Percentiles rank a stretch among this genome's conserved stretches.
Conservation (phyloP, 2,329 filamentous ascomycete genomes). For the Ophiostoma sp. region DNA sequence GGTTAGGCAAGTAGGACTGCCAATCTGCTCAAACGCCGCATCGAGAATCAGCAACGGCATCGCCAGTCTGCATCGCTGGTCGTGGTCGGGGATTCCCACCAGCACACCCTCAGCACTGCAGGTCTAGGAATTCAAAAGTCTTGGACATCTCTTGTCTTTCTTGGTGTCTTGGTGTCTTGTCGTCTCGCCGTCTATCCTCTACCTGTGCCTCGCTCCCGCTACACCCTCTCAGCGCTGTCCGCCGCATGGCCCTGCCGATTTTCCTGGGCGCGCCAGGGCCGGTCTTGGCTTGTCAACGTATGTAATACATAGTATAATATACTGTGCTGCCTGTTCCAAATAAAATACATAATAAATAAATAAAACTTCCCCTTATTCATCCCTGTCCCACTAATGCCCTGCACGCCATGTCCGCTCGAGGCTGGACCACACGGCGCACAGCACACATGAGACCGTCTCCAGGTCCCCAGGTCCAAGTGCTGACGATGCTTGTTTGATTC, state of each 20-base stretch:
- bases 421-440: background rate
- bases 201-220: background rate
- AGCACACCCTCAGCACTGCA: background rate
- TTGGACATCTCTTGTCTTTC: constrained; percentile 9
- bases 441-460: background rate
- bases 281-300: background rate
- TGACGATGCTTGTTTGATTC: background rate
- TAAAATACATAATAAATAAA: too few relatives aligned
- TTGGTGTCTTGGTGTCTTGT: background rate
- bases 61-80: too few relatives aligned
- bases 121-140: background rate
- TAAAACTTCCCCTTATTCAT: background rate
- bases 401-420: background rate
- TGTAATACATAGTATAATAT: too few relatives aligned
- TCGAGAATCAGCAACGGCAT: too few relatives aligned
- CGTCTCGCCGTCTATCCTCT: background rate
- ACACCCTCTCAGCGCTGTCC: background rate
- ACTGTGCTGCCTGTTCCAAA: too few relatives aligned
- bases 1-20: background rate
- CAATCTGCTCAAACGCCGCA: background rate
- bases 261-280: constrained; percentile 6
- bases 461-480: background rate
- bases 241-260: background rate
- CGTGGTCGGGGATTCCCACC: too few relatives aligned
- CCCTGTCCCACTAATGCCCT: background rate